Percentiles rank a stretch among this genome's conserved stretches.
These are phyloP conservation scores for Globisporangium megalacanthum DNA, from an alignment of 352 stramenopile genomes.

Conservation along the genomic window DNA sequence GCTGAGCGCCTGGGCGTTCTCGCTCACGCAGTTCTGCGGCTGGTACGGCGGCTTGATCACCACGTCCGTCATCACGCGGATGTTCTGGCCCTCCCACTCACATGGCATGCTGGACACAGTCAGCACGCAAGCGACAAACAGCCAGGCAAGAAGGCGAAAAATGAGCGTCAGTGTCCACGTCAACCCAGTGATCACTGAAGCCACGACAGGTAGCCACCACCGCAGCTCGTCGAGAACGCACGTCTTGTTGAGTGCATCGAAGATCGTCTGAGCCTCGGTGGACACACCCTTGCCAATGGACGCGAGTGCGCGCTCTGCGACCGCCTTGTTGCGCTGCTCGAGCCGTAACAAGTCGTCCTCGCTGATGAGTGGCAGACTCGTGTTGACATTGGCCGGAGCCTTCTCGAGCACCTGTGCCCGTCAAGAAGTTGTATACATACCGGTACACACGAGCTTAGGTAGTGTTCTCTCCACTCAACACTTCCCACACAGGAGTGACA, in stretches of 20 bases:
- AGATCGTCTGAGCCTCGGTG: constrained; percentile 68
- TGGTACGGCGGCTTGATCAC: constrained; percentile 83
- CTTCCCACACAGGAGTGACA: not conserved
- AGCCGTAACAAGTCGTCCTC: constrained; percentile 68
- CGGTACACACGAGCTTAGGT: not conserved
- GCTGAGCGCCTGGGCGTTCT: constrained; percentile 65
- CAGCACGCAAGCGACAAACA: not conserved
- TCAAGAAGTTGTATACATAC: not conserved
- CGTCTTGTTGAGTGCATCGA: constrained; percentile 88
- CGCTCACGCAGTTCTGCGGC: constrained; percentile 68
- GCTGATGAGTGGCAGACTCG: constrained; percentile 45
- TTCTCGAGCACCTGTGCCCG: constrained; percentile 34
- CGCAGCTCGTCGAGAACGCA: constrained; percentile 22
- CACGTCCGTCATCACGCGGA: constrained; percentile 82
- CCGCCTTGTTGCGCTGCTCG: constrained; percentile 70
- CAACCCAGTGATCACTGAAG: not conserved
- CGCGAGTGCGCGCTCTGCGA: constrained; percentile 62
- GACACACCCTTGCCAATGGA: constrained; percentile 78
- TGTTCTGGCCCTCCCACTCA: constrained; percentile 77
- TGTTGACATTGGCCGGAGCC: constrained; percentile 36
- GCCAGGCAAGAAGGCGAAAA: not conserved
- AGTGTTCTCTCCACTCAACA: not conserved
- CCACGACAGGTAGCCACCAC: too few relatives aligned
- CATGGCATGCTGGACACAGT: constrained; percentile 63
- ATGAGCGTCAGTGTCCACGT: not conserved